Evolutionary conservation across 108 stramenopile species (phyloP).

Genomic region (Mayamaea pseudoterrestris): DNA sequence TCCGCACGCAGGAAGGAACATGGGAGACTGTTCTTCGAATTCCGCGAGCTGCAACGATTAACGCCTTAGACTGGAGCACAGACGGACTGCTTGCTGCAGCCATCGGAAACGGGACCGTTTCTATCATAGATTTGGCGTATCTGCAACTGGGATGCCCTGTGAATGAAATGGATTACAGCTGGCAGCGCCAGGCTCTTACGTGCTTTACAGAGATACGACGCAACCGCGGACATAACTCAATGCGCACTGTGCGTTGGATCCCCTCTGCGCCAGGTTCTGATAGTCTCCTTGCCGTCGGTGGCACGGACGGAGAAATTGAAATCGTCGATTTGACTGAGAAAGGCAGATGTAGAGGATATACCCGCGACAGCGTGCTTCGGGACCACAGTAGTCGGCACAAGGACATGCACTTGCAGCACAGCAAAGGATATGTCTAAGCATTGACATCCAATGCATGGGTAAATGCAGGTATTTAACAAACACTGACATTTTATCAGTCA

Average conservation of each 20-base stretch:
- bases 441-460: too few relatives aligned
- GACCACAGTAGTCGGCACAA: too few relatives aligned
- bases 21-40: conserved; percentile 56
- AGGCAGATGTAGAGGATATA: conserved; percentile 17
- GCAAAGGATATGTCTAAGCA: too few relatives aligned
- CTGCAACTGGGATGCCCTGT: conserved; percentile 48
- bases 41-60: conserved; percentile 25
- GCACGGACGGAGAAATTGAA: conserved; percentile 60
- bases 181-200: conserved; percentile 59
- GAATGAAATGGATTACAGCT: conserved; percentile 68
- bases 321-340: conserved; percentile 46
- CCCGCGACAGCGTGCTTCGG: too few relatives aligned
- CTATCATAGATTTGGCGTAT: conserved; percentile 51
- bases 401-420: too few relatives aligned
- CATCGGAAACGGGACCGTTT: conserved; percentile 42
- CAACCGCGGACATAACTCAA: conserved; percentile 38
- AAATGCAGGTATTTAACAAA: too few relatives aligned
- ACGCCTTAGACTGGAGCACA: conserved; percentile 48
- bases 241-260: conserved; percentile 48
- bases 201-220: conserved; percentile 57
- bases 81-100: conserved; percentile 46
- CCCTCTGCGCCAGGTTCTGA: conserved; percentile 22
- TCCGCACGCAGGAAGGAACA: conserved; percentile 37
- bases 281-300: conserved; percentile 46
- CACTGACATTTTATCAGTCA: too few relatives aligned